A percentile compares a stretch with the other conserved stretches of the same genome.
phyloP scores from a whole-genome alignment of 192 early-diverging fungal genomes.

The Endogone sp. region DNA sequence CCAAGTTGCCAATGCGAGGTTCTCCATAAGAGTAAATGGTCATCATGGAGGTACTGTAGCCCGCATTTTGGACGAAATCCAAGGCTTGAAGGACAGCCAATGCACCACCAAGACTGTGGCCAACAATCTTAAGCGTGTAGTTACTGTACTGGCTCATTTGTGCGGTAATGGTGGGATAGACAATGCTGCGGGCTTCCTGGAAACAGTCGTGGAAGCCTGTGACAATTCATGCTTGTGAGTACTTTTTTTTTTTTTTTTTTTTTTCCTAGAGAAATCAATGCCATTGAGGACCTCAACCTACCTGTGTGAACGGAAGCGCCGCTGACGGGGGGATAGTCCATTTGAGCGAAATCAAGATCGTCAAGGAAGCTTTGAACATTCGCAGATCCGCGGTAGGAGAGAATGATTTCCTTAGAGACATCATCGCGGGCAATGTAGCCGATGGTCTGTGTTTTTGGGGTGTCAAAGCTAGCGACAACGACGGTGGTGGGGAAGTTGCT shows the following conservation, averaged over 20 bases:
- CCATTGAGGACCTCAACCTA: not conserved
- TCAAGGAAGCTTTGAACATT: not conserved
- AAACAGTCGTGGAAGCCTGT: constrained; percentile 16
- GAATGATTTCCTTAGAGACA: constrained; percentile 8
- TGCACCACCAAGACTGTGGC: constrained; percentile 30
- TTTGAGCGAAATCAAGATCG: constrained; percentile 10
- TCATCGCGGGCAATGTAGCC: constrained; percentile 17
- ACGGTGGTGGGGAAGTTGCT: constrained; percentile 10
- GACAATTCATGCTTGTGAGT: not conserved
- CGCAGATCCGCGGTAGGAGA: constrained; percentile 16
- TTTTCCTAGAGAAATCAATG: too few relatives aligned
- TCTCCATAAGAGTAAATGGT: constrained; percentile 1
- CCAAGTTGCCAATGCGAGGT: constrained; percentile 20
- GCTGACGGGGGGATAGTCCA: constrained; percentile 11
- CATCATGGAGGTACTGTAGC: not conserved
- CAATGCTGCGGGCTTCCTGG: not conserved
- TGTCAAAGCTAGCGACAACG: constrained; percentile 6
- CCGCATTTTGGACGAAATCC: constrained; percentile 18
- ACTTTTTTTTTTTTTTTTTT: too few relatives aligned
- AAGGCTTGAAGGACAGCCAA: constrained; percentile 15
- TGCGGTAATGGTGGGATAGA: not conserved
- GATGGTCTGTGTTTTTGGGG: constrained; percentile 9
- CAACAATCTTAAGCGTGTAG: constrained; percentile 20
- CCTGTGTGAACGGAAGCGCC: constrained; percentile 17
- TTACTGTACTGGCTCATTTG: constrained; percentile 9